Conservation (phyloP, 345 rosid species). For the Populus simonii region DNA sequence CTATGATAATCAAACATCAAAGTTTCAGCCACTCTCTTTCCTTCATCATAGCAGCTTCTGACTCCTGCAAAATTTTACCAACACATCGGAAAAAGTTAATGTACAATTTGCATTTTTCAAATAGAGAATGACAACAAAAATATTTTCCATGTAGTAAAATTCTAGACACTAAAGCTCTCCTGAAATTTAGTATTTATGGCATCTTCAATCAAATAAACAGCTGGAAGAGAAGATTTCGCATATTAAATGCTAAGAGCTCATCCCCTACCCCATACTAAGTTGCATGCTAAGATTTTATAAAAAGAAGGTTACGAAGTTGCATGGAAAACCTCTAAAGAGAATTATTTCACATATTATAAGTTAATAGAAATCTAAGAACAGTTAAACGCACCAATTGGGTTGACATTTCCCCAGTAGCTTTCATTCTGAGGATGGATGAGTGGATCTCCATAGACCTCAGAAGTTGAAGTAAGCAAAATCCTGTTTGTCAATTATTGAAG, state of each 20-base stretch:
- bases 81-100: not conserved
- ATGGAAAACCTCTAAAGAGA: not conserved
- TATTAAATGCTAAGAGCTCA: too few relatives aligned
- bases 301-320: not conserved
- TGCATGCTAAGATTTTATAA: not conserved
- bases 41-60: slow-evolving; percentile 94
- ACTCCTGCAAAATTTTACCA: slow-evolving; percentile 46
- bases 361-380: not conserved
- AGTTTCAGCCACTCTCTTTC: slow-evolving; percentile 91
- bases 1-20: slow-evolving; percentile 94
- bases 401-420: slow-evolving; percentile 96
- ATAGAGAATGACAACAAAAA: too few relatives aligned
- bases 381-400: slow-evolving; percentile 69
- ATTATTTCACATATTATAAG: not conserved
- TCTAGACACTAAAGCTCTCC: not conserved
- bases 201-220: not conserved
- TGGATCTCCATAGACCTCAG: slow-evolving; percentile 96
- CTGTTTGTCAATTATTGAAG: slow-evolving; percentile 29
- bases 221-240: not conserved
- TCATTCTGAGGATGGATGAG: slow-evolving; percentile 84
- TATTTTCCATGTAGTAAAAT: too few relatives aligned
- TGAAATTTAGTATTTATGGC: not conserved
- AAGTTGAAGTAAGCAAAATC: slow-evolving; percentile 91
- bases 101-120: not conserved
- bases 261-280: not conserved